These are phyloP conservation scores for Boletus tomentosulus DNA, from an alignment of 768 basidiomycete species.

Conservation along the genomic window DNA sequence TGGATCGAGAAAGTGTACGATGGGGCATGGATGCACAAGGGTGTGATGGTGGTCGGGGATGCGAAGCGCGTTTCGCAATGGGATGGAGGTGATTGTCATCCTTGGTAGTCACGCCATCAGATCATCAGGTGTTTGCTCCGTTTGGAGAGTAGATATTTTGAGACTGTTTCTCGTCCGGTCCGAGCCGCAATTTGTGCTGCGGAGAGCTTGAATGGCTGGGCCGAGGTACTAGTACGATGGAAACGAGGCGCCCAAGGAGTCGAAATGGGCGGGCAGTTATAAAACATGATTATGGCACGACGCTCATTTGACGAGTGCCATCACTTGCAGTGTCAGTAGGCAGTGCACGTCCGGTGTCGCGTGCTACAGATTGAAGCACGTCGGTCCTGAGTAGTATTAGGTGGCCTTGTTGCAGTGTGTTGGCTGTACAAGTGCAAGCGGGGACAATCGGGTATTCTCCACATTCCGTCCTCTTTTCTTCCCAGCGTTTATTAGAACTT, in stretches of 20 bases:
- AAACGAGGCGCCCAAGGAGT: background rate
- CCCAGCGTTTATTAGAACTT: background rate
- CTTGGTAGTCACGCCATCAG: constrained; percentile 3
- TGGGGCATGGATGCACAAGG: constrained; percentile 37
- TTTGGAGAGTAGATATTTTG: background rate
- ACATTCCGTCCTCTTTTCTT: background rate
- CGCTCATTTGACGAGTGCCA: background rate
- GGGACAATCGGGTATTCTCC: background rate
- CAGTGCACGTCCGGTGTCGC: background rate
- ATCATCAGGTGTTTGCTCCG: background rate
- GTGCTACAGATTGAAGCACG: no score
- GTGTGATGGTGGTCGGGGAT: constrained; percentile 36
- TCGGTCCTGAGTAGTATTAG: no score
- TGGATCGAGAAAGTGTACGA: constrained; percentile 36
- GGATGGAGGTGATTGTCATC: constrained; percentile 25
- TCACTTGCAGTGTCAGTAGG: background rate
- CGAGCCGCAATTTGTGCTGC: background rate
- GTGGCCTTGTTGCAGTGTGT: background rate
- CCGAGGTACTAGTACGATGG: background rate
- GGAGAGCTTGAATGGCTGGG: background rate
- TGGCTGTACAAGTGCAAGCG: background rate
- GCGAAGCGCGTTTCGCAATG: constrained; percentile 14
- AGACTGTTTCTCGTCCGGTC: background rate
- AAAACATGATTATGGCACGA: background rate
- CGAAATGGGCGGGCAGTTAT: no score